These are phyloP conservation scores for Tulasnella sp. DNA, from an alignment of 768 basidiomycete genomes.

Conservation along the genomic window DNA sequence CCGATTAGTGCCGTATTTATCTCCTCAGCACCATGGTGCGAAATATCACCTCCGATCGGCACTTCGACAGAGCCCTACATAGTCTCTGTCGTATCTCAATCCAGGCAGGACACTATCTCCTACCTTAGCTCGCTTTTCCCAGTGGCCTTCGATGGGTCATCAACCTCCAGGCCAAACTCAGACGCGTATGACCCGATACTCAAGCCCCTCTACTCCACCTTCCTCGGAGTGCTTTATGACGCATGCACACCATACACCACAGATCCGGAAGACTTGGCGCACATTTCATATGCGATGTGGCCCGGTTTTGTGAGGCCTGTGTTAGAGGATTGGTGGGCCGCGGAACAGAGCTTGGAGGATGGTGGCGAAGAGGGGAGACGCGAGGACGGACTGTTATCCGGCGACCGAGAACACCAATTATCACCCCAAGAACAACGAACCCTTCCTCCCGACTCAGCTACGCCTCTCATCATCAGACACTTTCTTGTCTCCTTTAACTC, in stretches of 20 bases:
- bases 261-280: conserved; percentile 66
- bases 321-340: conserved; percentile 44
- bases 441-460: conserved; percentile 13
- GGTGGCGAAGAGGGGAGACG: background rate
- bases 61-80: conserved; percentile 66
- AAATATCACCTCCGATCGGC: conserved; percentile 63
- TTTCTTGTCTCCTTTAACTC: background rate
- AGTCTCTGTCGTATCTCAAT: conserved; percentile 50
- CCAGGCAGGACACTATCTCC: conserved; percentile 45
- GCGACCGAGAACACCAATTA: background rate
- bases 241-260: conserved; percentile 60
- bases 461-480: conserved; percentile 14
- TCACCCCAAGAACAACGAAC: background rate
- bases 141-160: background rate
- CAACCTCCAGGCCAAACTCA: conserved; percentile 38
- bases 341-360: background rate
- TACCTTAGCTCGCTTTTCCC: conserved; percentile 18
- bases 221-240: conserved; percentile 53
- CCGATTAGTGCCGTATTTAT: conserved; percentile 59
- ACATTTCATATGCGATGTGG: conserved; percentile 75
- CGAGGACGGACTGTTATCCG: background rate
- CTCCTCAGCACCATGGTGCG: conserved; percentile 65
- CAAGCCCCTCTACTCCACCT: conserved; percentile 59
- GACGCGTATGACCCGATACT: conserved; percentile 42
- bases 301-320: conserved; percentile 72